Percentiles rank a stretch among this genome's conserved stretches.
Evolutionary conservation across 106 monocot species (phyloP).

Genomic region (Platanthera guangdongensis): DNA sequence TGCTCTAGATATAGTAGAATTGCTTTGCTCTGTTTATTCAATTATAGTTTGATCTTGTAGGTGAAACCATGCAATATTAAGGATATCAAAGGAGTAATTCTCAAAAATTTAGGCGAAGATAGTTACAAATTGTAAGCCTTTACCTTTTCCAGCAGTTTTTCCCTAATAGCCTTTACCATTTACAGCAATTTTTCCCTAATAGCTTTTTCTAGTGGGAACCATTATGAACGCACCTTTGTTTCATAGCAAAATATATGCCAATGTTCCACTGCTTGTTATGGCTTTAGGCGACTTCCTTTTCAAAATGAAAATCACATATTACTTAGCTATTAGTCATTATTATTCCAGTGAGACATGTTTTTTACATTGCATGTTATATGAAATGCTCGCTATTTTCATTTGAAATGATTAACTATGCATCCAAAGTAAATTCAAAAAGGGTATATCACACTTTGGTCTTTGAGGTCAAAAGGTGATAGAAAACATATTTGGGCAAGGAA

Average conservation of each 20-base stretch:
- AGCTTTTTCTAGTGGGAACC: neutral
- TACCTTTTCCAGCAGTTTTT: neutral
- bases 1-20: neutral
- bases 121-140: slow-evolving; percentile 58
- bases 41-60: slow-evolving; percentile 31
- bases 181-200: neutral
- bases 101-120: slow-evolving; percentile 61
- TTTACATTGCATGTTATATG: neutral
- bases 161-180: neutral
- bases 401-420: too few species aligned
- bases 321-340: neutral
- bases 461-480: too few species aligned
- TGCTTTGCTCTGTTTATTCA: slow-evolving; percentile 1
- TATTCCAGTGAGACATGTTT: neutral
- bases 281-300: neutral
- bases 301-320: neutral
- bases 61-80: slow-evolving; percentile 60
- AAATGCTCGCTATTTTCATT: too few species aligned
- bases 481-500: too few species aligned
- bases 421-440: too few species aligned
- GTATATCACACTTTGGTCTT: too few species aligned
- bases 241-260: neutral
- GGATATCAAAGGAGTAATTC: slow-evolving; percentile 60
- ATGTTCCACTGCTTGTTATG: neutral
- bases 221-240: neutral